Evolutionary conservation across 2,329 filamentous ascomycete genomes (phyloP).

Genomic region (Sordariomycetes sp.): DNA sequence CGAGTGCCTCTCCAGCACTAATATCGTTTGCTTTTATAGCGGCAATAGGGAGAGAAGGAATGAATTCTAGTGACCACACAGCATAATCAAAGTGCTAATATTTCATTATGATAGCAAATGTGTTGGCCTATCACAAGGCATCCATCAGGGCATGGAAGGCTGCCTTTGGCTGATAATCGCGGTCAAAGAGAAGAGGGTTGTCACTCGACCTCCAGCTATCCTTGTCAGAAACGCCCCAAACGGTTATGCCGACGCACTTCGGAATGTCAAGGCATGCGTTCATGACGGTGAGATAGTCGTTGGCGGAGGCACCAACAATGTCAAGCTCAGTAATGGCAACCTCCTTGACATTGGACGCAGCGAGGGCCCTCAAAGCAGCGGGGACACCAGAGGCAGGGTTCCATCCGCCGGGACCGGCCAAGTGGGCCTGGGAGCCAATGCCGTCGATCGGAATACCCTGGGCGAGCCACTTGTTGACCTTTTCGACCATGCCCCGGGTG

Average conservation of each 20-base stretch:
- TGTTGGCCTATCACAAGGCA: slow-evolving; percentile 11
- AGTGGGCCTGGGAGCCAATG: slow-evolving; percentile 46
- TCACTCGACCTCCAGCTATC: slow-evolving; percentile 36
- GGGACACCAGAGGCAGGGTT: slow-evolving; percentile 17
- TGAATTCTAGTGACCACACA: not conserved
- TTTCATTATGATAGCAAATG: not conserved
- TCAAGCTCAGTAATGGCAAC: slow-evolving; percentile 57
- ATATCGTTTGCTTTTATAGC: no score
- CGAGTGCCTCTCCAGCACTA: no score
- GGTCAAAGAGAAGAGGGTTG: slow-evolving; percentile 40
- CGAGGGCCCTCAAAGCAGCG: slow-evolving; percentile 37
- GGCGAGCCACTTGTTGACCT: slow-evolving; percentile 51
- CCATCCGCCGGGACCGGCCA: slow-evolving; percentile 28
- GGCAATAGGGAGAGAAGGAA: not conserved
- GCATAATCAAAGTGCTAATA: not conserved
- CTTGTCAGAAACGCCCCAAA: slow-evolving; percentile 39
- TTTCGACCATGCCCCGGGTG: slow-evolving; percentile 33
- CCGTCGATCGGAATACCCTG: slow-evolving; percentile 52
- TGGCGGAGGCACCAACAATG: slow-evolving; percentile 40
- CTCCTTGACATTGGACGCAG: slow-evolving; percentile 33
- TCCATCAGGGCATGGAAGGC: slow-evolving; percentile 32
- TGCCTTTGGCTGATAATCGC: slow-evolving; percentile 34
- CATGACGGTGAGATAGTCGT: slow-evolving; percentile 43
- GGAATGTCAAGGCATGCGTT: slow-evolving; percentile 42
- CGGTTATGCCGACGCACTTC: slow-evolving; percentile 53